These are phyloP conservation scores for Calamus simplicifolius DNA, from an alignment of 176 grass and related monocot species.

Conservation along the genomic window DNA sequence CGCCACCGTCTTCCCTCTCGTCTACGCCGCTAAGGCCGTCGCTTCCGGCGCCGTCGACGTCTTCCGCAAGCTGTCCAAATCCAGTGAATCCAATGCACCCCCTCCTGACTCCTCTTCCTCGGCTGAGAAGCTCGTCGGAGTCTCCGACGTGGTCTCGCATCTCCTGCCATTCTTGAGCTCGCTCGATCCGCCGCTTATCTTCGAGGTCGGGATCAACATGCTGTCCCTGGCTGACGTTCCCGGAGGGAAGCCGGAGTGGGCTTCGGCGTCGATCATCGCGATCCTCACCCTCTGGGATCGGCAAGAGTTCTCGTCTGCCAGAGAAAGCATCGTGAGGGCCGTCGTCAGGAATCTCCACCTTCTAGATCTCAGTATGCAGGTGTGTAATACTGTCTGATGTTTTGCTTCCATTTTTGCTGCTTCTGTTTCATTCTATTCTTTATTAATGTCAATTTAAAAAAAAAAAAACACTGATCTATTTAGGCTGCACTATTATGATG, in stretches of 20 bases:
- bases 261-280: slow-evolving; percentile 83
- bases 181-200: slow-evolving; percentile 72
- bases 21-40: slow-evolving; percentile 78
- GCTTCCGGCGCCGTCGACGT: slow-evolving; percentile 72
- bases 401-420: neutral
- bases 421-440: too few species aligned
- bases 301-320: slow-evolving; percentile 93
- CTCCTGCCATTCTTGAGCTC: slow-evolving; percentile 93
- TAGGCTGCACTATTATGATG: too few species aligned
- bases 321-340: slow-evolving; percentile 87
- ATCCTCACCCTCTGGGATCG: slow-evolving; percentile 89
- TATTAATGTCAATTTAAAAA: too few species aligned
- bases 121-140: slow-evolving; percentile 80
- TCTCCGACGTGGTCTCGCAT: slow-evolving; percentile 84
- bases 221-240: slow-evolving; percentile 80
- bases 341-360: slow-evolving; percentile 97
- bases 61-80: slow-evolving; percentile 52
- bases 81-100: neutral
- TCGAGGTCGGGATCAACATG: slow-evolving; percentile 99
- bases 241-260: slow-evolving; percentile 97
- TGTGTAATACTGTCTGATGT: slow-evolving; percentile 2
- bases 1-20: slow-evolving; percentile 71
- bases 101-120: slow-evolving; percentile 23
- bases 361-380: slow-evolving; percentile 98
- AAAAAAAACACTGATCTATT: too few species aligned